Conservation (phyloP, 192 early-diverging fungal genomes). For the Ambispora gerdemannii region DNA sequence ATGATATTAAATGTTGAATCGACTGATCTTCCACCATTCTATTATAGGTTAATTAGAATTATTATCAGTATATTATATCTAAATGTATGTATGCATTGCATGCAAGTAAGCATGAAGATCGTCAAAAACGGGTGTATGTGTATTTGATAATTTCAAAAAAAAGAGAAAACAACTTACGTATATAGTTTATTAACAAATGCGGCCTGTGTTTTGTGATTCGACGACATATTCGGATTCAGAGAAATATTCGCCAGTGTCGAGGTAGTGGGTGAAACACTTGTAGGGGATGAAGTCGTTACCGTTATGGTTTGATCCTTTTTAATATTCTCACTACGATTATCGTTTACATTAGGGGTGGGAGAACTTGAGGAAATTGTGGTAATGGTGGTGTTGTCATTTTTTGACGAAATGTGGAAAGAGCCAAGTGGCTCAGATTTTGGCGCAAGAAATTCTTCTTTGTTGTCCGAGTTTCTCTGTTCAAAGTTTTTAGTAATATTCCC, state of each 20-base stretch:
- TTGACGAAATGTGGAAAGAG: not conserved
- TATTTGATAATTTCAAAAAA: not conserved
- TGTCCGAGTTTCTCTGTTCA: not conserved
- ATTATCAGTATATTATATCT: too few species aligned
- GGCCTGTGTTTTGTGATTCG: constrained; percentile 43
- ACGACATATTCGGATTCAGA: not conserved
- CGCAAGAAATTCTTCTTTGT: not conserved
- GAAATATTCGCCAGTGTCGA: not conserved
- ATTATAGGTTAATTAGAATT: not conserved
- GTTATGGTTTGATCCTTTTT: not conserved
- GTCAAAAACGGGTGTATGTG: not conserved
- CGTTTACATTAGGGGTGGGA: not conserved
- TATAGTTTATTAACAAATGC: constrained; percentile 52
- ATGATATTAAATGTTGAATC: constrained; percentile 64
- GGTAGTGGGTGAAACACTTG: not conserved
- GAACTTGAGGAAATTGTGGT: not conserved
- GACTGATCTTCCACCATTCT: constrained; percentile 72
- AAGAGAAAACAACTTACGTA: constrained; percentile 38
- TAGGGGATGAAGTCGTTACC: not conserved
- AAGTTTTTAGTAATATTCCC: too few species aligned
- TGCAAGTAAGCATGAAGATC: too few species aligned
- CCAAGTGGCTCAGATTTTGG: not conserved
- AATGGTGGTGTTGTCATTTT: not conserved
- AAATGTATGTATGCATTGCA: too few species aligned
- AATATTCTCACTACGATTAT: too few species aligned